Base-by-base conservation (phyloP, 495 filamentous ascomycete genomes). In the Podospora sp. region DNA sequence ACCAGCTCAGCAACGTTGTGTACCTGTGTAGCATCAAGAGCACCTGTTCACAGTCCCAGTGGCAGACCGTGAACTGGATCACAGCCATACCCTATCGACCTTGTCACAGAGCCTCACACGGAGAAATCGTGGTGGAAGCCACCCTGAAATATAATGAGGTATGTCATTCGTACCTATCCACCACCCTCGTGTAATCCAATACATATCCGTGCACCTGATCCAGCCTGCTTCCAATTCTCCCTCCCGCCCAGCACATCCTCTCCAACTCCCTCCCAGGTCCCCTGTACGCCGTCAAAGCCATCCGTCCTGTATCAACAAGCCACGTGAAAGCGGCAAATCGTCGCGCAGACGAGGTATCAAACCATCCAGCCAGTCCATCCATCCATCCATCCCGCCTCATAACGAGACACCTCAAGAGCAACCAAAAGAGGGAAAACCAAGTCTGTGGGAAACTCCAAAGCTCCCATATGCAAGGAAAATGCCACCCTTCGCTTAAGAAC, bases 281-380 rank as follows among this genome's bases (percentile, higher is more conserved):
- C 16, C 5, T 46, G 11, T 18, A 14, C 11, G 40, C 40, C 40
- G 40, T 14, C 40, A 18, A 46, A 46, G 40, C 40, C 40, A 2
- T 6, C 12, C 40, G 5, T 14, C 12, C 40, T 46, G 40, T 46
- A 46, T 46, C 40, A 18, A 46, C 5, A 46, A 46, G 16, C 16
- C 9, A 46, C 16, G 11, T 6, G 26, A 57, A 57, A 26, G 11
- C 20, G 22, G 53, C 26, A 25, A 1, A 57, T 27, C 21, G 21
- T 26, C 21, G 25, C 22, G 12, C 22, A 27, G 22, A 26, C 53
- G 53, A 57, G 53, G 22, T 57, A 57, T 57, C 53, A 57, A 57
- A 27, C 26, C 21, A 7, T 2, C 26, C 14, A 27, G 53, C 20
- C 52, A 56, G 22, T 25, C 53, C 22, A 16, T 33, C 29, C 29